phyloP scores from a whole-genome alignment of 2,329 filamentous ascomycete species.

The Paraphoma sp. region DNA sequence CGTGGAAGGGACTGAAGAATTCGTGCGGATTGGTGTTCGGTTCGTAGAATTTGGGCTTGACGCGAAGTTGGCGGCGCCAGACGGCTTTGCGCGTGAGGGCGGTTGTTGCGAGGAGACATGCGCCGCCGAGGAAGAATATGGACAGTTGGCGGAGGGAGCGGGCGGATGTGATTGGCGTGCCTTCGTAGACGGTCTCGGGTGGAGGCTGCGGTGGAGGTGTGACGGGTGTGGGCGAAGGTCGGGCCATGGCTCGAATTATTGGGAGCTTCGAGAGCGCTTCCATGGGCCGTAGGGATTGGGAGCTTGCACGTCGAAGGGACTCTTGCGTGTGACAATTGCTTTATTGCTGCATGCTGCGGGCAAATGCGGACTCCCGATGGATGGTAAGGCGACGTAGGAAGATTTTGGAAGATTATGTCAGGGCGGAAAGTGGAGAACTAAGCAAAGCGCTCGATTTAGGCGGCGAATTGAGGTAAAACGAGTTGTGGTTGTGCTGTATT shows the following conservation, averaged over 20 bases:
- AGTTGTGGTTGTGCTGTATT: background rate
- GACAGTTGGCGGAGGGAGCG: slow-evolving; percentile 68
- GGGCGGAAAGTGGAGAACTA: background rate
- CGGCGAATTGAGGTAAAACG: background rate
- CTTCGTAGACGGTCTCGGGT: slow-evolving; percentile 29
- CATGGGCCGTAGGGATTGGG: slow-evolving; percentile 16
- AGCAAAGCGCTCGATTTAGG: background rate
- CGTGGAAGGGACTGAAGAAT: slow-evolving; percentile 67
- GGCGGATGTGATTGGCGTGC: slow-evolving; percentile 49
- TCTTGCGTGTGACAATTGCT: slow-evolving; percentile 7
- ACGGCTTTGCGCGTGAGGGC: slow-evolving; percentile 70
- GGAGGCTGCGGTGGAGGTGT: slow-evolving; percentile 22
- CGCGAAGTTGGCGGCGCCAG: slow-evolving; percentile 64
- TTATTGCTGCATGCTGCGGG: slow-evolving; percentile 28
- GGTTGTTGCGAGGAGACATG: slow-evolving; percentile 76
- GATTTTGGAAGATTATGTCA: background rate
- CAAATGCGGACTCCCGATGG: slow-evolving; percentile 24
- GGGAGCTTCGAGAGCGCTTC: slow-evolving; percentile 29
- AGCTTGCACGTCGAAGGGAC: no score
- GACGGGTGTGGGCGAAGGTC: slow-evolving; percentile 25
- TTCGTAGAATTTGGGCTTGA: slow-evolving; percentile 75
- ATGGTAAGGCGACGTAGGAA: background rate
- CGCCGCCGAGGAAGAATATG: slow-evolving; percentile 75
- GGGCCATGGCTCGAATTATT: slow-evolving; percentile 27
- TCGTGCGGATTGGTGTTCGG: slow-evolving; percentile 59